Percentiles rank a stretch among this genome's conserved stretches.
These are phyloP conservation scores for Lantana camara DNA, from an alignment of 257 asterid species.

Conservation along the genomic window DNA sequence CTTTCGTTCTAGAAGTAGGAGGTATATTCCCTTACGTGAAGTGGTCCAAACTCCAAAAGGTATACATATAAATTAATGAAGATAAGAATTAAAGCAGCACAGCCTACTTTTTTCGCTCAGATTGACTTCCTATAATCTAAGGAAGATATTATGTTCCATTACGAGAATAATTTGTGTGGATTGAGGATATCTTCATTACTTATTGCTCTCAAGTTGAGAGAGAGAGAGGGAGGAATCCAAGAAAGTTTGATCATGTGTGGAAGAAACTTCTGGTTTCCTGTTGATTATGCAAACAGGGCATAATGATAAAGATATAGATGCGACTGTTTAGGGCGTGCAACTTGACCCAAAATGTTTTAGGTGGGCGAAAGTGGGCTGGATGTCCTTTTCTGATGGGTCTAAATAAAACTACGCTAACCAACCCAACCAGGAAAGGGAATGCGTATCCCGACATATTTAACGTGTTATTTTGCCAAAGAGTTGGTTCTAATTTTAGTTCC, in stretches of 20 bases:
- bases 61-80: not conserved
- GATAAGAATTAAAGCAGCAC: not conserved
- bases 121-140: not conserved
- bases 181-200: not conserved
- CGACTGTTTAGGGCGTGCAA: conserved; percentile 4
- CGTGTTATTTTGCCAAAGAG: not conserved
- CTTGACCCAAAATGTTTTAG: not conserved
- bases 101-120: not conserved
- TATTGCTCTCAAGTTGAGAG: not conserved
- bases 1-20: not conserved
- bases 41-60: not conserved
- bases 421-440: not conserved
- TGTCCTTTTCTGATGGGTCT: not conserved
- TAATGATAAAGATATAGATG: conserved; percentile 12
- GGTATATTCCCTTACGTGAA: not conserved
- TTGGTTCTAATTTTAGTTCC: too few relatives aligned
- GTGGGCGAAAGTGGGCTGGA: conserved; percentile 23
- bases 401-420: conserved; percentile 3
- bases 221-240: not conserved
- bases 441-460: not conserved
- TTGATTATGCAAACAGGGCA: not conserved
- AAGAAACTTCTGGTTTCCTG: not conserved
- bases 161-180: not conserved
- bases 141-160: not conserved
- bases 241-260: not conserved